Evolutionary conservation across 116 monocot species (phyloP), one percentile per base, ranked within the genome.

Genomic region (Dioscorea cayenensis): DNA sequence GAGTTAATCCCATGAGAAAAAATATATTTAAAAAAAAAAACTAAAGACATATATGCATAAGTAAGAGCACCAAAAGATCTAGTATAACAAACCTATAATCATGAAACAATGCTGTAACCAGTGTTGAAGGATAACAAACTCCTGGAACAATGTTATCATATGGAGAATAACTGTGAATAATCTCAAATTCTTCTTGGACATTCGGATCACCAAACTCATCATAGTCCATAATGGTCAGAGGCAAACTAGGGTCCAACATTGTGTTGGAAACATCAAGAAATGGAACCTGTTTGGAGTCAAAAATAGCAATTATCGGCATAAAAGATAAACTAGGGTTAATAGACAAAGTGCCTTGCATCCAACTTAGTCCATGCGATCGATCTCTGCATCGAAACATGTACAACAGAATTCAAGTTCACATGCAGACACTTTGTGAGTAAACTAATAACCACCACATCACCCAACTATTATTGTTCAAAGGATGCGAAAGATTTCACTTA

Each of bases 251-350:
- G 76, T 99, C 81, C 76, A 94, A 71, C 87, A 99, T 74, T 66
- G 99, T 94, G 68, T 85, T 93, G 86, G 86, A 91, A 60, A 94
- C 79, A 83, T 99, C 99, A 70, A 99, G 86, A 86, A 99, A 99
- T 51, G 94, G 94, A 63, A 99, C 99, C 99, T 99, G 86, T 38
- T 77, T 85, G 17, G 69, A 67, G 22, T 71, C 10, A 67, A 14
- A 71, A 51, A 6, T 12, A 69, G 29, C 35, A 66, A 66, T 66
- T 17, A 6, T 36, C n/a, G 37, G 38, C 14, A 16, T 16, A 2
- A 55, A 25, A 16, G 17, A 55, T 55, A 55, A 55, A 55, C 16
- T 55, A 14, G 19, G n/a, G 17, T 55, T 14, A 18, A 55, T 55
- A 5, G 17, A n/a, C 14, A 16, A 1, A 55, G 10, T 18, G n/a